A percentile compares a stretch with the other conserved stretches of the same genome.
These are phyloP conservation scores for Cutaneotrichosporon sp. DNA, from an alignment of 1,284 basidiomycete genomes.

Conservation along the genomic window DNA sequence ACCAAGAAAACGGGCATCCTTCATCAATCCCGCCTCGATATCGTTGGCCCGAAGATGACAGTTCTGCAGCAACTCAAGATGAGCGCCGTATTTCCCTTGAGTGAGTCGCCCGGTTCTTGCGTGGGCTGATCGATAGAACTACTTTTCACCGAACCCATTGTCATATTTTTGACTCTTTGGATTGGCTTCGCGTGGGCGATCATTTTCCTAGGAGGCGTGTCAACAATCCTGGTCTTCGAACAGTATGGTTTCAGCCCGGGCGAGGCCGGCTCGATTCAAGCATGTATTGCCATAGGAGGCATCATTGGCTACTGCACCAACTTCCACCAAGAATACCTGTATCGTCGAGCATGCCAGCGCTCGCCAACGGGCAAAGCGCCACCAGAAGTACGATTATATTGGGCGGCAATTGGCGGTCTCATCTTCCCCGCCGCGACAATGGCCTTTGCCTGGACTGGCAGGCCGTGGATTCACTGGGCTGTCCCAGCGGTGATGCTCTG, in stretches of 20 bases:
- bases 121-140: slow-evolving; percentile 27
- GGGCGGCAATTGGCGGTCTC: slow-evolving; percentile 41
- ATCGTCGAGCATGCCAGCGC: slow-evolving; percentile 23
- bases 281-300: slow-evolving; percentile 52
- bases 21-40: slow-evolving; percentile 41
- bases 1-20: slow-evolving; percentile 45
- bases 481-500: slow-evolving; percentile 35
- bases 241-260: slow-evolving; percentile 40
- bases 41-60: slow-evolving; percentile 41
- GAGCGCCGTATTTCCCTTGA: slow-evolving; percentile 37
- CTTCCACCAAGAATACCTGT: slow-evolving; percentile 43
- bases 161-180: slow-evolving; percentile 48
- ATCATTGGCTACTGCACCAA: slow-evolving; percentile 68
- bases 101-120: slow-evolving; percentile 18
- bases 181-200: slow-evolving; percentile 47
- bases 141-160: slow-evolving; percentile 51
- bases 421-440: slow-evolving; percentile 38
- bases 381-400: slow-evolving; percentile 51
- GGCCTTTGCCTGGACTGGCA: slow-evolving; percentile 43
- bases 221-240: slow-evolving; percentile 33
- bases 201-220: slow-evolving; percentile 38
- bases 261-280: slow-evolving; percentile 36
- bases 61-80: slow-evolving; percentile 34
- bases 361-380: slow-evolving; percentile 41
- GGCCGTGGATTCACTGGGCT: slow-evolving; percentile 31